A percentile compares a stretch with the other conserved stretches of the same genome.
Conservation (phyloP, 2,329 filamentous ascomycete genomes). For the Exophiala alcalophila region DNA sequence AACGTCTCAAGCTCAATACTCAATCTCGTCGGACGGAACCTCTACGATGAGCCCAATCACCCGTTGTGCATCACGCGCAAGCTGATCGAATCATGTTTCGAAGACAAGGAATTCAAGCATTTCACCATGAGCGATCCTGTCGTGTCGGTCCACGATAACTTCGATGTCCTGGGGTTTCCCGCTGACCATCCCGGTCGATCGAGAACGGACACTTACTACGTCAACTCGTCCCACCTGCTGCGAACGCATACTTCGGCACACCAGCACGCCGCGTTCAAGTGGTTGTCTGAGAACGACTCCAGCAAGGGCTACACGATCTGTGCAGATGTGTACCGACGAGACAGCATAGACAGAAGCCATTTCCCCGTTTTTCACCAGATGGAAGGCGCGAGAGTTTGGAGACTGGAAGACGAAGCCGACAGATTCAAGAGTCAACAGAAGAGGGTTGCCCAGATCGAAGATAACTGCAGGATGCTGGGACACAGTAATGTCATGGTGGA, state of each 20-base stretch:
- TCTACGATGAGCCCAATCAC: slow-evolving; percentile 91
- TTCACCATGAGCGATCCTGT: slow-evolving; percentile 72
- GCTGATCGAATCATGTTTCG: slow-evolving; percentile 87
- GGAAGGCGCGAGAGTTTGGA: slow-evolving; percentile 93
- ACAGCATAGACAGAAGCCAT: slow-evolving; percentile 91
- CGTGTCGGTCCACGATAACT: slow-evolving; percentile 82
- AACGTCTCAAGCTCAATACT: slow-evolving; percentile 78
- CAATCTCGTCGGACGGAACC: slow-evolving; percentile 66
- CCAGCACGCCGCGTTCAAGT: slow-evolving; percentile 75
- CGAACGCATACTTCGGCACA: slow-evolving; percentile 95
- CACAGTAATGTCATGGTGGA: slow-evolving; percentile 16
- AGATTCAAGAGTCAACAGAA: slow-evolving; percentile 28
- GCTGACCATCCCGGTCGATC: slow-evolving; percentile 81
- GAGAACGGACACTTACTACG: slow-evolving; percentile 90
- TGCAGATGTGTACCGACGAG: slow-evolving; percentile 91
- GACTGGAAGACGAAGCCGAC: slow-evolving; percentile 33
- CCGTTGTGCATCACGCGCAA: slow-evolving; percentile 86
- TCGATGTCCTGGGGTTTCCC: slow-evolving; percentile 93
- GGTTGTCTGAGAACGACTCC: slow-evolving; percentile 26
- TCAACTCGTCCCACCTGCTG: slow-evolving; percentile 78
- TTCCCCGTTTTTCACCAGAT: slow-evolving; percentile 99
- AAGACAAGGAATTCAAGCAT: slow-evolving; percentile 68
- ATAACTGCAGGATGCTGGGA: slow-evolving; percentile 68
- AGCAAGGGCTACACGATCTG: slow-evolving; percentile 83
- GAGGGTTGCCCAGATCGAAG: slow-evolving; percentile 40